These are phyloP conservation scores for Monosporozyma solicola DNA, from an alignment of 805 yeast genomes.

Conservation along the genomic window DNA sequence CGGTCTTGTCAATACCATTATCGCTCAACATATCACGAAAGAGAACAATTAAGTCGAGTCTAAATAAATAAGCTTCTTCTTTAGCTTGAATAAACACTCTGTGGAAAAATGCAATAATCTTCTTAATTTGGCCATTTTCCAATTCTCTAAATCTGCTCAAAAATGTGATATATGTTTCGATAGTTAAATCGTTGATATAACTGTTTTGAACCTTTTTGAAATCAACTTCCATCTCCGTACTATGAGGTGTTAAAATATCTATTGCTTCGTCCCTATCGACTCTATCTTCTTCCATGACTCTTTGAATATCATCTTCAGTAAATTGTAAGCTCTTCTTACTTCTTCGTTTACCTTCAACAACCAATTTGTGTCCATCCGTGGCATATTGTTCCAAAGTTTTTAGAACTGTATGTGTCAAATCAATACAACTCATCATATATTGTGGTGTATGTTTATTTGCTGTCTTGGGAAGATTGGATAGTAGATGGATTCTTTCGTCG, in stretches of 20 bases:
- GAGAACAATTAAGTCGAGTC: slow-evolving; percentile 65
- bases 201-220: slow-evolving; percentile 17
- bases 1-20: slow-evolving; percentile 38
- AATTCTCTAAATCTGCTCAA: slow-evolving; percentile 57
- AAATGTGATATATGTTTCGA: slow-evolving; percentile 56
- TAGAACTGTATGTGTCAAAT: slow-evolving; percentile 54
- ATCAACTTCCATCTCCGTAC: slow-evolving; percentile 12
- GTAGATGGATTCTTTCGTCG: slow-evolving; percentile 45
- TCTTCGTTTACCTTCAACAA: slow-evolving; percentile 38
- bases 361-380: slow-evolving; percentile 43
- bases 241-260: slow-evolving; percentile 17
- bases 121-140: slow-evolving; percentile 48
- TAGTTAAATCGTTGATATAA: slow-evolving; percentile 40
- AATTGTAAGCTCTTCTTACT: slow-evolving; percentile 18
- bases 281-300: slow-evolving; percentile 29
- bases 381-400: slow-evolving; percentile 55
- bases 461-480: slow-evolving; percentile 52
- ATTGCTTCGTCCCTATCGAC: slow-evolving; percentile 27
- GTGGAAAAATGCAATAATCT: slow-evolving; percentile 62
- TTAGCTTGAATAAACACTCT: slow-evolving; percentile 57
- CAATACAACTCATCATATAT: slow-evolving; percentile 51
- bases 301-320: slow-evolving; percentile 28
- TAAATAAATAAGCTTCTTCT: slow-evolving; percentile 45
- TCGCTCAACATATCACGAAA: slow-evolving; percentile 46
- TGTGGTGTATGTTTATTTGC: slow-evolving; percentile 57